phyloP scores from a whole-genome alignment of 495 filamentous ascomycete genomes.

The Podospora pseudopauciseta region DNA sequence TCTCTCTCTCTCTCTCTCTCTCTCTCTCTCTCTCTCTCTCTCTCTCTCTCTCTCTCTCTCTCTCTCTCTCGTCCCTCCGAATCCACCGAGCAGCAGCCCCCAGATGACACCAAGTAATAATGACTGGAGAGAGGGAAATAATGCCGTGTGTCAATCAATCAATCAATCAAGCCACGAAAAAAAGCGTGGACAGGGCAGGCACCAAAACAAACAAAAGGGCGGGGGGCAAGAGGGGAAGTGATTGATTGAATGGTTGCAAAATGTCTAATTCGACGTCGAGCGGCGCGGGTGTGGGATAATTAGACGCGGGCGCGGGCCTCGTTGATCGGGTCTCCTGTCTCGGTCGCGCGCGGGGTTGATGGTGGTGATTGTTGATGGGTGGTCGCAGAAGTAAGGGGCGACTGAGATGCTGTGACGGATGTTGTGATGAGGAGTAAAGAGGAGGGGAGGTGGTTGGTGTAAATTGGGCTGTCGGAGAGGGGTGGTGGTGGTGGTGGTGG shows the following conservation, averaged over 20 bases:
- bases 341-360: not conserved
- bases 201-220: not conserved
- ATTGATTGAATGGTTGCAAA: not conserved
- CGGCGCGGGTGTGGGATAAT: not conserved
- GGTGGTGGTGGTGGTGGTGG: not conserved
- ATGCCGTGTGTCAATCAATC: not conserved
- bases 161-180: not conserved
- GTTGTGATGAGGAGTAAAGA: slow-evolving; percentile 7
- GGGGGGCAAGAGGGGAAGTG: not conserved
- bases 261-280: not conserved
- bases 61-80: not conserved
- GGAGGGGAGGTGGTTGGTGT: not conserved
- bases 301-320: not conserved
- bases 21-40: too few relatives aligned
- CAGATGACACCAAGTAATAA: not conserved
- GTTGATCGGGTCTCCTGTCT: not conserved
- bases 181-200: not conserved
- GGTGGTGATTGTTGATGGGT: not conserved
- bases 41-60: not conserved
- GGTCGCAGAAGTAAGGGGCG: not conserved
- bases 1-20: too few relatives aligned
- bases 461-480: not conserved
- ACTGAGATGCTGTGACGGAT: not conserved
- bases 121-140: not conserved
- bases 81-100: not conserved